Percentiles rank a stretch among this genome's conserved stretches.
Conservation (phyloP, 2,329 filamentous ascomycete species). For the Xylariales sp. region DNA sequence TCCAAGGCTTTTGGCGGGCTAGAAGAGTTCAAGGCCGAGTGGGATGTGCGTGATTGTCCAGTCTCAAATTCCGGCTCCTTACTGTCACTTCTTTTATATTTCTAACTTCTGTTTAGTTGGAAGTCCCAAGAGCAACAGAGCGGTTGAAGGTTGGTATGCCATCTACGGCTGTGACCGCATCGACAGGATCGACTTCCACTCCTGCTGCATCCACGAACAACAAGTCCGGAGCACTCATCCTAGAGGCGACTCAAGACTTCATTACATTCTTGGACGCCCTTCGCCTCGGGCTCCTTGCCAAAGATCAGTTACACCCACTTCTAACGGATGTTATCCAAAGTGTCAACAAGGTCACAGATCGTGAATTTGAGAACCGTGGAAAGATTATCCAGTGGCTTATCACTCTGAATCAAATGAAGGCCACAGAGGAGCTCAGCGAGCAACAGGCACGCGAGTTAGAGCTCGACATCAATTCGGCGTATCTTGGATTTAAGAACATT, state of each 20-base stretch:
- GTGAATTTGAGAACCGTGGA: constrained; percentile 89
- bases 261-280: constrained; percentile 97
- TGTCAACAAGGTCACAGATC: constrained; percentile 93
- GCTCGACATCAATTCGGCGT: constrained; percentile 90
- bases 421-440: constrained; percentile 83
- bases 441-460: constrained; percentile 85
- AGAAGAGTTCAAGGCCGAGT: constrained; percentile 85
- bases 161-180: constrained; percentile 67
- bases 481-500: constrained; percentile 86
- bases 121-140: constrained; percentile 91
- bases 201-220: constrained; percentile 36
- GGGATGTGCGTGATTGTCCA: constrained; percentile 67
- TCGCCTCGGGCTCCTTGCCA: constrained; percentile 85
- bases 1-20: constrained; percentile 80
- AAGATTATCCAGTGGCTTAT: constrained; percentile 99
- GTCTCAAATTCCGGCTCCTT: constrained; percentile 11
- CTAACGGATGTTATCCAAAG: constrained; percentile 95
- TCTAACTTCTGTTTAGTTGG: too few species aligned
- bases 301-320: constrained; percentile 93
- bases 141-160: constrained; percentile 89
- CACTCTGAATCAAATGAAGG: constrained; percentile 94
- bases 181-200: constrained; percentile 37
- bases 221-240: constrained; percentile 64
- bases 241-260: constrained; percentile 94
- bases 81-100: constrained; percentile 4